These are phyloP conservation scores for Viridothelium virens DNA, from an alignment of 495 filamentous ascomycete genomes.

Conservation along the genomic window DNA sequence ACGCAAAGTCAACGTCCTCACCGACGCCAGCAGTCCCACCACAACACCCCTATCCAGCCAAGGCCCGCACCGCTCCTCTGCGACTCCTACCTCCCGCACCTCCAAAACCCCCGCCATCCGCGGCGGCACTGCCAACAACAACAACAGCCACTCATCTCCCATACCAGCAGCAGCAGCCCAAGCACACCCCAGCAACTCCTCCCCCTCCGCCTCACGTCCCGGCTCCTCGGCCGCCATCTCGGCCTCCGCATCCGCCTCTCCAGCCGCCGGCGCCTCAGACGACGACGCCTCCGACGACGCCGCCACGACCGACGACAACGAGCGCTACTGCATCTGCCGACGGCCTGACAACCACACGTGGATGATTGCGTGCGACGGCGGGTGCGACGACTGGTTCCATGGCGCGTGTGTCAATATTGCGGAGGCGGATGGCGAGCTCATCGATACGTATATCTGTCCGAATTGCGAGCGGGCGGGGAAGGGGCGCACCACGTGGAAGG, in stretches of 20 bases:
- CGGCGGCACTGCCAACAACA: constrained; percentile 30
- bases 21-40: constrained; percentile 40
- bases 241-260: constrained; percentile 34
- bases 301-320: constrained; percentile 39
- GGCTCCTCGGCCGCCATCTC: constrained; percentile 17
- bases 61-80: constrained; percentile 21
- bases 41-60: background rate
- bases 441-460: constrained; percentile 64
- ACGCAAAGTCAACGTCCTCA: constrained; percentile 47
- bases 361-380: constrained; percentile 70
- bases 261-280: constrained; percentile 33
- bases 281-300: constrained; percentile 38
- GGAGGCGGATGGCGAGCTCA: constrained; percentile 53
- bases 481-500: constrained; percentile 58
- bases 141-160: too few species aligned
- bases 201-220: constrained; percentile 37
- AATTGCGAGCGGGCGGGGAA: constrained; percentile 49
- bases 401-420: constrained; percentile 59
- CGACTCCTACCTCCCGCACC: constrained; percentile 41
- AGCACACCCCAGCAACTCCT: constrained; percentile 27
- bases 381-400: constrained; percentile 70
- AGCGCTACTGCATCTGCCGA: constrained; percentile 62
- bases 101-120: constrained; percentile 42
- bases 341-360: constrained; percentile 64
- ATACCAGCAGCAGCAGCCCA: too few species aligned